Conservation (phyloP, 495 filamentous ascomycete species). For the Xylaria sp. region DNA sequence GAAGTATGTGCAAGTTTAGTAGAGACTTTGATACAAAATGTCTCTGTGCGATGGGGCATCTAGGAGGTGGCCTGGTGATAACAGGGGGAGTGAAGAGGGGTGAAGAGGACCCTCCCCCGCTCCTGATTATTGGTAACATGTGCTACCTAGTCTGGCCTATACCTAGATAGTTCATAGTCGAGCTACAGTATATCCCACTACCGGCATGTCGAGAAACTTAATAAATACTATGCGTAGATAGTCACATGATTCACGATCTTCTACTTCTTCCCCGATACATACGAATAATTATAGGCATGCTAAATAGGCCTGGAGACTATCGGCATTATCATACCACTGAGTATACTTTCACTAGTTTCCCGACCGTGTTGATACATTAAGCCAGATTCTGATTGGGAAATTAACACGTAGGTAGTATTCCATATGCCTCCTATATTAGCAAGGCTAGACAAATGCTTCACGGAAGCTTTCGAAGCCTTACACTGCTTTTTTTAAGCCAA, state of each 20-base stretch:
- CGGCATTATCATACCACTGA: background rate
- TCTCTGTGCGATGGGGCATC: background rate
- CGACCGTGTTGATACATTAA: no score
- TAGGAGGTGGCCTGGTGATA: background rate
- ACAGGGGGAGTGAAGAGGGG: background rate
- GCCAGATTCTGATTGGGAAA: no score
- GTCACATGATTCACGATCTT: background rate
- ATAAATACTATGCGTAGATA: background rate
- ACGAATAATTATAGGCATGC: background rate
- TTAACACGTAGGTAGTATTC: background rate
- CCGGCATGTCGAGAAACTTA: background rate
- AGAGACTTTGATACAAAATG: background rate
- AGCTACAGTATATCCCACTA: no score
- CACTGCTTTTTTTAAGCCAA: no score
- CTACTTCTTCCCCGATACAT: background rate
- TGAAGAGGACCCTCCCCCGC: conserved; percentile 3
- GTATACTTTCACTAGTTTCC: background rate
- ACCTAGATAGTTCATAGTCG: background rate
- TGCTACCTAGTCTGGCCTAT: background rate
- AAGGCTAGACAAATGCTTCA: background rate
- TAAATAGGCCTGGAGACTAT: background rate
- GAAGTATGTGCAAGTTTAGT: background rate
- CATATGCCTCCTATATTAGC: background rate
- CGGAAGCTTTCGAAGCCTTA: background rate
- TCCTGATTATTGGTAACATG: background rate